Evolutionary conservation across 2,329 filamentous ascomycete species (phyloP).

Genomic region (Huntiella moniliformis): DNA sequence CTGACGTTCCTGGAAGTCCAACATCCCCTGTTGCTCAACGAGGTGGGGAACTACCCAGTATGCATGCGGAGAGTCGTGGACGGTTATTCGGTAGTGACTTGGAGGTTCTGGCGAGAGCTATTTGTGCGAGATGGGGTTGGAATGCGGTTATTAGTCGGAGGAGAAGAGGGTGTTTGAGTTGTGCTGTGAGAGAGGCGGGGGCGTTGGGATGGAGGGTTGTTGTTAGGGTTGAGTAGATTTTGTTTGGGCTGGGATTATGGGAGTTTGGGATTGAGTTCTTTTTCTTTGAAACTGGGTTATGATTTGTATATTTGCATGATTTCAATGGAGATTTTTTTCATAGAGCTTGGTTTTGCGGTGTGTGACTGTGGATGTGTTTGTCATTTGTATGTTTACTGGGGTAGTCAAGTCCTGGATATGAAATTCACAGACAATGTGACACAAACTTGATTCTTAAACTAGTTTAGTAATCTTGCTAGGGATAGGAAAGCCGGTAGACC

Average conservation of each 20-base stretch:
- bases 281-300: background rate
- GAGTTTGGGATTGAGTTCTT: background rate
- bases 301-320: background rate
- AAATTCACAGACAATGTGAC: too few relatives aligned
- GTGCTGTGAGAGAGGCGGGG: conserved; percentile 56
- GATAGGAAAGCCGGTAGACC: too few relatives aligned
- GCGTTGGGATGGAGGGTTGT: conserved; percentile 51
- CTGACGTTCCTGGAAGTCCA: conserved; percentile 12
- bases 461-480: too few relatives aligned
- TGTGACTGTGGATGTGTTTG: too few relatives aligned
- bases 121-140: conserved; percentile 56
- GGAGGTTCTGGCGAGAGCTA: conserved; percentile 51
- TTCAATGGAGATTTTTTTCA: background rate
- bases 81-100: conserved; percentile 44
- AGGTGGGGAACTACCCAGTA: conserved; percentile 23
- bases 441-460: too few relatives aligned
- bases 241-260: background rate
- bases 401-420: too few relatives aligned
- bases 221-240: conserved; percentile 30
- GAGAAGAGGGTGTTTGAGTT: conserved; percentile 51
- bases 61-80: conserved; percentile 36
- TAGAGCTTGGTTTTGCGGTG: background rate
- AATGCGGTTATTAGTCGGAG: conserved; percentile 52
- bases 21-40: conserved; percentile 13
- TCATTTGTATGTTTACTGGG: too few relatives aligned